Percentiles rank a stretch among this genome's conserved stretches.
Conservation (phyloP, 768 basidiomycete genomes). For the Auriscalpium orientale region DNA sequence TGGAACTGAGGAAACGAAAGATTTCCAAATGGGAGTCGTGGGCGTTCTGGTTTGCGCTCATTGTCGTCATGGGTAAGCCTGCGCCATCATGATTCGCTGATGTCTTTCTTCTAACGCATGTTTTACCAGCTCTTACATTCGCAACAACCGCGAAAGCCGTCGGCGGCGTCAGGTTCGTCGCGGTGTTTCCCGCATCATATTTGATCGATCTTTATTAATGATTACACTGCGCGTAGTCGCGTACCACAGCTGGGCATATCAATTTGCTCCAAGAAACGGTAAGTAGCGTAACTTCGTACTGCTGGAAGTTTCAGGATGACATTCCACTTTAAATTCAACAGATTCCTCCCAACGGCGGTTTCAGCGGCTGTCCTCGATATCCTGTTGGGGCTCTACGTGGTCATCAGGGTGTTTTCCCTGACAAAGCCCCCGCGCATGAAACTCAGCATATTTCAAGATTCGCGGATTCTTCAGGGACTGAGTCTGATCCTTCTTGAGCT, state of each 20-base stretch:
- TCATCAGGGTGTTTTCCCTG: slow-evolving; percentile 25
- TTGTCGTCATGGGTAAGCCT: slow-evolving; percentile 6
- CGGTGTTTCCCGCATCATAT: background rate
- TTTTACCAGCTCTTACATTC: background rate
- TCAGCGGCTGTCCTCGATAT: slow-evolving; percentile 28
- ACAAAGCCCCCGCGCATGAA: slow-evolving; percentile 21
- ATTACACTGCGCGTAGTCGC: background rate
- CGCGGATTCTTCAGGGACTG: slow-evolving; percentile 25
- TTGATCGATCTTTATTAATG: background rate
- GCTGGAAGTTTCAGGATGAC: too few species aligned
- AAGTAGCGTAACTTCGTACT: background rate
- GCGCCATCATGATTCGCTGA: background rate
- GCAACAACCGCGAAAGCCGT: background rate
- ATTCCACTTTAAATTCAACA: slow-evolving; percentile 9
- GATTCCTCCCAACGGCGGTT: slow-evolving; percentile 33
- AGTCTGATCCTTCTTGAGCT: slow-evolving; percentile 38
- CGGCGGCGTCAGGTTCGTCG: background rate
- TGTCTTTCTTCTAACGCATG: background rate
- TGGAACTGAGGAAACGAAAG: slow-evolving; percentile 1
- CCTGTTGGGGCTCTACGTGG: slow-evolving; percentile 30
- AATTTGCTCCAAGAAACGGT: background rate
- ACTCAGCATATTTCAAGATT: slow-evolving; percentile 20
- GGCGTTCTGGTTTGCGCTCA: slow-evolving; percentile 3
- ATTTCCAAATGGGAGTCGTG: background rate
- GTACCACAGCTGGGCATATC: background rate